Conservation (phyloP, 768 basidiomycete genomes). For the Naganishia kalamii region DNA sequence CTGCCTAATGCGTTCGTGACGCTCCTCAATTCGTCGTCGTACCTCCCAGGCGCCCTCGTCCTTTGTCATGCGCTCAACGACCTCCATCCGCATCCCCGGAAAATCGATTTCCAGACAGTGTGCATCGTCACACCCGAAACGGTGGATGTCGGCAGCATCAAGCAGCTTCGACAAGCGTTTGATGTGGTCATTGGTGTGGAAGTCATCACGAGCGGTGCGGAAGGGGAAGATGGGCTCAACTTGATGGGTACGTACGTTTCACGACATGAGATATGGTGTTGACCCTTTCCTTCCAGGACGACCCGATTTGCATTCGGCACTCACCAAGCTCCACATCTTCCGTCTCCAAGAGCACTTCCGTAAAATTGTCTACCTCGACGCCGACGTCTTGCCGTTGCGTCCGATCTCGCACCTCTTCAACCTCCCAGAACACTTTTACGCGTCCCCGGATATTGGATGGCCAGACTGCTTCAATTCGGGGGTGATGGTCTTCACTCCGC, state of each 20-base stretch:
- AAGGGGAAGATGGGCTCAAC: constrained; percentile 60
- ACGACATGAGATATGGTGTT: neutral
- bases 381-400: constrained; percentile 46
- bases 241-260: constrained; percentile 63
- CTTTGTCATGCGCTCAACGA: constrained; percentile 70
- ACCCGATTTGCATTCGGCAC: constrained; percentile 81
- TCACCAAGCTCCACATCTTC: constrained; percentile 94
- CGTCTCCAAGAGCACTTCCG: constrained; percentile 55
- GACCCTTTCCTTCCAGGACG: constrained; percentile 59
- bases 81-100: constrained; percentile 53
- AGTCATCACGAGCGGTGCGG: constrained; percentile 59
- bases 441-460: constrained; percentile 96
- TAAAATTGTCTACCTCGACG: constrained; percentile 49
- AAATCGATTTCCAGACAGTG: constrained; percentile 66
- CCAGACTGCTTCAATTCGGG: constrained; percentile 99
- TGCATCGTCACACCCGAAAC: constrained; percentile 93
- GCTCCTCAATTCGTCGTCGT: constrained; percentile 81
- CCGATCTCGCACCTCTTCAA: constrained; percentile 90
- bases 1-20: constrained; percentile 66
- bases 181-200: constrained; percentile 88
- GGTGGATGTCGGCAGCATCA: constrained; percentile 74
- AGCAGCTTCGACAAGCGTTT: constrained; percentile 69
- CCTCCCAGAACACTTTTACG: constrained; percentile 69
- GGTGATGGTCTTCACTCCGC: constrained; percentile 77
- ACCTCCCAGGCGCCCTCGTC: constrained; percentile 86